Evolutionary conservation across 768 basidiomycete genomes (phyloP).

Genomic region (Hygrocybe punicea): DNA sequence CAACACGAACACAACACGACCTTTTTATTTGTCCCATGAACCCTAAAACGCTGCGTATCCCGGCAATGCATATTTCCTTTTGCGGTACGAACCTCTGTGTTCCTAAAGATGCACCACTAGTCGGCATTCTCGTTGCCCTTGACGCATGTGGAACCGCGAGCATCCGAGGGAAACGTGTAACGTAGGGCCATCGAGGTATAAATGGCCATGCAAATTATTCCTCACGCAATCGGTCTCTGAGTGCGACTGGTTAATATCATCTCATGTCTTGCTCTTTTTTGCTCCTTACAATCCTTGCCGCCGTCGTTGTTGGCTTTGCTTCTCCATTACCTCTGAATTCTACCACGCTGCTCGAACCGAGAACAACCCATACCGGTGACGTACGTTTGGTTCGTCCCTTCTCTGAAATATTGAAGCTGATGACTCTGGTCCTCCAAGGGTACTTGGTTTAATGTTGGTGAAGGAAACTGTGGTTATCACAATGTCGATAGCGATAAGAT

Average conservation of each 20-base stretch:
- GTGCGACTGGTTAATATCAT: not conserved
- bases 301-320: constrained; percentile 42
- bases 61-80: not conserved
- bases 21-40: not conserved
- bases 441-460: constrained; percentile 61
- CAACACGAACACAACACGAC: too few species aligned
- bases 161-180: not conserved
- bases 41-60: constrained; percentile 1
- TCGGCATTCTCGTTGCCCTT: not conserved
- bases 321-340: constrained; percentile 43
- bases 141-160: not conserved
- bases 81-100: not conserved
- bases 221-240: not conserved
- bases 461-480: constrained; percentile 61
- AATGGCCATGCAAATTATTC: not conserved
- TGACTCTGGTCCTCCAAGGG: constrained; percentile 42
- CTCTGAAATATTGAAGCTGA: constrained; percentile 7
- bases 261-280: constrained; percentile 13
- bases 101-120: not conserved
- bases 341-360: constrained; percentile 43
- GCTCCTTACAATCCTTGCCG: constrained; percentile 41
- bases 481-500: constrained; percentile 52
- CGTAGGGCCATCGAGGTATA: not conserved
- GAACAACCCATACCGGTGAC: constrained; percentile 51
- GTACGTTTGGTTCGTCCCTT: constrained; percentile 34